Evolutionary conservation across 805 yeast species (phyloP).

Genomic region (Candida quercuum): DNA sequence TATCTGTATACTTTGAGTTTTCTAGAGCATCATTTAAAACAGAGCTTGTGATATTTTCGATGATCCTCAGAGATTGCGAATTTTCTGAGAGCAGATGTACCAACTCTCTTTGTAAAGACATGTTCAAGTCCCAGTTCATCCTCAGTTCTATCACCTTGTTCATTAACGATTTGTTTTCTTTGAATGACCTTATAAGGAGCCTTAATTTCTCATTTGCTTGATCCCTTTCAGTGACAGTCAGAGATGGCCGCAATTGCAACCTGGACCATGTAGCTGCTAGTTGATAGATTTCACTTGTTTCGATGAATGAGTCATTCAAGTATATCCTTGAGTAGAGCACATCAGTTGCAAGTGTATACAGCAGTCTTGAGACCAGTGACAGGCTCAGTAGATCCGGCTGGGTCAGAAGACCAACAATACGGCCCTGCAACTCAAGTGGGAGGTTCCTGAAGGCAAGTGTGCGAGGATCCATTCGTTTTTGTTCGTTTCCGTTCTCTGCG

Average conservation of each 20-base stretch:
- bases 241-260: too few relatives aligned
- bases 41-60: conserved; percentile 38
- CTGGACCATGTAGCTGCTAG: conserved; percentile 37
- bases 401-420: conserved; percentile 20
- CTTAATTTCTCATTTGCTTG: conserved; percentile 27
- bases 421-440: conserved; percentile 18
- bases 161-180: conserved; percentile 16
- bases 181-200: conserved; percentile 23
- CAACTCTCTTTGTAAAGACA: conserved; percentile 26
- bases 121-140: conserved; percentile 37
- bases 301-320: conserved; percentile 36
- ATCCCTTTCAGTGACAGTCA: conserved; percentile 7
- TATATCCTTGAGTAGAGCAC: conserved; percentile 32
- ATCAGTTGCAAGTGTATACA: conserved; percentile 26
- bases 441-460: conserved; percentile 1
- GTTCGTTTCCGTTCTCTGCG: too few relatives aligned
- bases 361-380: conserved; percentile 23
- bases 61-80: conserved; percentile 26
- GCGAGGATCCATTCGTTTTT: too few relatives aligned
- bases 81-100: conserved; percentile 23
- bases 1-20: conserved; percentile 19
- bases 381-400: conserved; percentile 29
- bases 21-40: conserved; percentile 30
- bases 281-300: conserved; percentile 26
- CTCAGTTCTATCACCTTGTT: conserved; percentile 32